phyloP scores from a whole-genome alignment of 805 yeast genomes.

The Metschnikowia colocasiae region DNA sequence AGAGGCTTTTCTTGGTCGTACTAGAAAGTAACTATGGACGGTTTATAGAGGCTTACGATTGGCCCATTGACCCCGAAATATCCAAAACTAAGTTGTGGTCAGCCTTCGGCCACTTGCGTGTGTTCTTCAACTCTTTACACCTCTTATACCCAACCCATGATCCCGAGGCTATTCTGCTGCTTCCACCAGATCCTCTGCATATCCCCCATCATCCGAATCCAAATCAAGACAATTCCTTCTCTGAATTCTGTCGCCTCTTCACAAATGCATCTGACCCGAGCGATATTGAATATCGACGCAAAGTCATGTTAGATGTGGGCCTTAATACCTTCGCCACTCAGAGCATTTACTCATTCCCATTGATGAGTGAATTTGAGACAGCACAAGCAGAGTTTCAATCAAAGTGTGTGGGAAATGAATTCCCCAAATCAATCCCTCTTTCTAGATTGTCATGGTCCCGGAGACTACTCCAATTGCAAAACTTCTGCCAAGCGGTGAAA shows the following conservation, averaged over 20 bases:
- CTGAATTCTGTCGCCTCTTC: not conserved
- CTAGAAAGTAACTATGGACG: slow-evolving; percentile 8
- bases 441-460: slow-evolving; percentile 12
- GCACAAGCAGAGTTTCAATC: not conserved
- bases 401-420: not conserved
- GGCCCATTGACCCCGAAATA: slow-evolving; percentile 3
- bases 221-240: not conserved
- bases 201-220: not conserved
- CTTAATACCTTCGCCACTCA: slow-evolving; percentile 5
- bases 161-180: not conserved
- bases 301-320: not conserved
- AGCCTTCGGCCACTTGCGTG: not conserved
- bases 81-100: slow-evolving; percentile 1
- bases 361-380: not conserved
- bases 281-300: not conserved
- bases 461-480: slow-evolving; percentile 13
- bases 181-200: not conserved
- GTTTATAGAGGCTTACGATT: slow-evolving; percentile 7
- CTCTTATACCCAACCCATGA: not conserved
- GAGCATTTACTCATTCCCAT: slow-evolving; percentile 6
- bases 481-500: slow-evolving; percentile 7
- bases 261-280: not conserved
- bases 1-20: slow-evolving; percentile 7
- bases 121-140: not conserved
- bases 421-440: slow-evolving; percentile 1